Conservation (phyloP, 768 basidiomycete genomes). For the Lentinula guzmanii region DNA sequence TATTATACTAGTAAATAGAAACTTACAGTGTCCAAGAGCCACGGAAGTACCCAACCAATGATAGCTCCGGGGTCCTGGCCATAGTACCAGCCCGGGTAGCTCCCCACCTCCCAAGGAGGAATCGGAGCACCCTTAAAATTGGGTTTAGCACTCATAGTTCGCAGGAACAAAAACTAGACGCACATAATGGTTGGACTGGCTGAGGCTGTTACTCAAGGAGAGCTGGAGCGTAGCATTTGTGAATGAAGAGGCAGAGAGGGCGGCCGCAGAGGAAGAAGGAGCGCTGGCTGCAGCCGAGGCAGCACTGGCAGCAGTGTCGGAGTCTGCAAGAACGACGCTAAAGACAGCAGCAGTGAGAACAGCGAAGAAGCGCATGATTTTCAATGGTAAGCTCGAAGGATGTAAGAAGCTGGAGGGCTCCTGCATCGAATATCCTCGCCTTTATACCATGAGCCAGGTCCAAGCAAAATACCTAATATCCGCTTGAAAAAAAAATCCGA, state of each 20-base stretch:
- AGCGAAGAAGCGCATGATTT: not conserved
- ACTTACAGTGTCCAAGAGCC: not conserved
- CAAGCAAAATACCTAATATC: not conserved
- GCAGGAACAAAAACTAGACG: not conserved
- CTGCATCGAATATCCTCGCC: not conserved
- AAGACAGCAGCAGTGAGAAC: not conserved
- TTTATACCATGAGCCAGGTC: not conserved
- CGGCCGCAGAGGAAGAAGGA: not conserved
- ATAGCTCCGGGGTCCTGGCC: conserved; percentile 14
- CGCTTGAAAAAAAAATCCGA: not conserved
- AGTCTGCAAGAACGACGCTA: not conserved
- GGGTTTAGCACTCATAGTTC: not conserved
- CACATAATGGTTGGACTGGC: not conserved
- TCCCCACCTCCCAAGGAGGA: conserved; percentile 26
- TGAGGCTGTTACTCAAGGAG: not conserved
- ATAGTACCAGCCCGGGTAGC: conserved; percentile 33
- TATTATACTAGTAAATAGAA: no score
- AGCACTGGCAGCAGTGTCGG: not conserved
- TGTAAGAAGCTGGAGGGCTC: not conserved
- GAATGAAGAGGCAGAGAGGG: not conserved
- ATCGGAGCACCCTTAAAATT: conserved; percentile 29
- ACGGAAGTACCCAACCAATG: not conserved
- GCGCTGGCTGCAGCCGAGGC: not conserved
- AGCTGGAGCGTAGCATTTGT: not conserved
- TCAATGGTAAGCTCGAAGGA: not conserved